Evolutionary conservation across 345 rosid species (phyloP), one percentile per base, ranked within the genome.

Genomic region (Moricandia moricandioides): DNA sequence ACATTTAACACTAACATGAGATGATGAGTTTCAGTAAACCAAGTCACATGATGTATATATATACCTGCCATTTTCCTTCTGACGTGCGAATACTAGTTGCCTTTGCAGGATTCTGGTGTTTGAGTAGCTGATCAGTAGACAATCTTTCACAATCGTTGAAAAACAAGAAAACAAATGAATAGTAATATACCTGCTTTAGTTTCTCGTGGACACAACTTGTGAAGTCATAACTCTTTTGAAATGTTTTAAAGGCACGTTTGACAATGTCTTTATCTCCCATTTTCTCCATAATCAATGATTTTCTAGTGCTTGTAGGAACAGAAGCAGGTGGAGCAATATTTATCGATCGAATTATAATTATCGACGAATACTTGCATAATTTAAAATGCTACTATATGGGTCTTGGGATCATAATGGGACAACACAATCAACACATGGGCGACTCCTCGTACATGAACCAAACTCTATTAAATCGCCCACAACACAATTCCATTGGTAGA

Each of bases 261-360:
- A 91, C 89, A 66, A 86, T 91, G 78, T 94, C 96, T 82, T 91
- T 94, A 78, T 94, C 96, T 13, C 90, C 91, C 96, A 91, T 91
- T 82, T 78, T 85, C 81, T 90, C 98, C 97, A 88, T 90, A 45
- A 91, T 71, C 59, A 74, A 61, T 16, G 31, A 29, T 29, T 21
- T 21, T 21, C 24, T 21, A 21, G 24, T 21, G 24, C 24, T 21
- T 21, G 24, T 21, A 21, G 24, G 24, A 21, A 21, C 24, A 21
- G 24, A 21, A 21, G 24, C 24, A 29, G 31, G 31, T 21, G 31
- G 3, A 27, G 3, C 3, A 27, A 27, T 68, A 27, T 75, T 33
- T 34, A 29, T 74, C 1, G 7, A 52, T 75, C 68, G 18, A 45
- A 45, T 27, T 34, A 47, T 43, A 59, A 14, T 49, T 49, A 13